These are phyloP conservation scores for Argentina anserina DNA, from an alignment of 306 rosid genomes.

Conservation along the genomic window DNA sequence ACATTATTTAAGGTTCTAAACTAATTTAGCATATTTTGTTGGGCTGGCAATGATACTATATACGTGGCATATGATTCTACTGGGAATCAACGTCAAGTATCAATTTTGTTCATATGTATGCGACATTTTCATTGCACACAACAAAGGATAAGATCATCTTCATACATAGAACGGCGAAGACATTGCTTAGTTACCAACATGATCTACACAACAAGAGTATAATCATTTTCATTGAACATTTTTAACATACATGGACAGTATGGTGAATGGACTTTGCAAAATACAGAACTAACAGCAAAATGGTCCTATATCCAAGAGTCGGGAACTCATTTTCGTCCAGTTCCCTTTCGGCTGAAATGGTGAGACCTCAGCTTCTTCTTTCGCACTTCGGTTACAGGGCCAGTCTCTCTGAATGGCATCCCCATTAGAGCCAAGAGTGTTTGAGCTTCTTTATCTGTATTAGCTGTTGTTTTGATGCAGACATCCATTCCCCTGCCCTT, in stretches of 20 bases:
- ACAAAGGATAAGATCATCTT: not conserved
- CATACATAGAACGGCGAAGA: not conserved
- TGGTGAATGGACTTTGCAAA: constrained; percentile 26
- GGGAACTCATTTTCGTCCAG: constrained; percentile 40
- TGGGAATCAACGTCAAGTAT: constrained; percentile 4
- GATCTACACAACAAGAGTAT: constrained; percentile 2
- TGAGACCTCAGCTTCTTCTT: constrained; percentile 89
- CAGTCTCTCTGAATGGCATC: constrained; percentile 87
- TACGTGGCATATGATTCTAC: not conserved
- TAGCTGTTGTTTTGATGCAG: constrained; percentile 73
- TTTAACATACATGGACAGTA: not conserved
- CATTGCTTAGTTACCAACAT: not conserved
- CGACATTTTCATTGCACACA: not conserved
- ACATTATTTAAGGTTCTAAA: not conserved
- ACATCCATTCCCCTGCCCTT: constrained; percentile 94
- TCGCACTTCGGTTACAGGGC: constrained; percentile 33
- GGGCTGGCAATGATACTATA: not conserved
- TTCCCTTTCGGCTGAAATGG: constrained; percentile 82
- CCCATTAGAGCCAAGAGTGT: constrained; percentile 80
- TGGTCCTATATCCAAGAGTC: constrained; percentile 19
- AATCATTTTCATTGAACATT: constrained; percentile 6
- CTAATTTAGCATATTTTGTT: not conserved
- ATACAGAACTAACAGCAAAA: constrained; percentile 10
- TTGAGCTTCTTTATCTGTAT: constrained; percentile 77
- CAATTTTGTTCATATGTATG: not conserved